Percentiles rank a stretch among this genome's conserved stretches.
Evolutionary conservation across 148 eudicot genomes (phyloP).

Genomic region (Drosera capensis): DNA sequence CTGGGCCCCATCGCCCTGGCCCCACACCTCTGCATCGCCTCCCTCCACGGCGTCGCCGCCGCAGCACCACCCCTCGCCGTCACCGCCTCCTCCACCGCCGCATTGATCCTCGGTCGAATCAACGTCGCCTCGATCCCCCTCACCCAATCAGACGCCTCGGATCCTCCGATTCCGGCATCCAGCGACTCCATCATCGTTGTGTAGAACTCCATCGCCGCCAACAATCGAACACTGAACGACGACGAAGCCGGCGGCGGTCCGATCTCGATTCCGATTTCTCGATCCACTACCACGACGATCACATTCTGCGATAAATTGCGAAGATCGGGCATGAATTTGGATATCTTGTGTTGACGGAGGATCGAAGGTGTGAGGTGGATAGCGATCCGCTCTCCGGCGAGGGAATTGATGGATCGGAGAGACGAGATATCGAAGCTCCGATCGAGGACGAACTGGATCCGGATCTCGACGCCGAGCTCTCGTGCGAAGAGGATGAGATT

Average conservation of each 20-base stretch:
- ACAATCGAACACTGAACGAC: conserved; percentile 35
- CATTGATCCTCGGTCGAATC: conserved; percentile 58
- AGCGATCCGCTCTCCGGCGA: conserved; percentile 51
- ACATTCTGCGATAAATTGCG: conserved; percentile 38
- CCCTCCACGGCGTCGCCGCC: conserved; percentile 61
- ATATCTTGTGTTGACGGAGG: conserved; percentile 25
- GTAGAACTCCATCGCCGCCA: conserved; percentile 67
- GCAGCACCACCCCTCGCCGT: conserved; percentile 30
- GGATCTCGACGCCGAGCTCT: conserved; percentile 54
- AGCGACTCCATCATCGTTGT: conserved; percentile 63
- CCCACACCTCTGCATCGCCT: conserved; percentile 51
- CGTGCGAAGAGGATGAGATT: conserved; percentile 57
- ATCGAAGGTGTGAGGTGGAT: conserved; percentile 43
- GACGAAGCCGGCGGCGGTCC: conserved; percentile 42
- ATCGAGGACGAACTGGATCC: conserved; percentile 39
- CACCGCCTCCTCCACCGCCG: conserved; percentile 54
- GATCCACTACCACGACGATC: conserved; percentile 56
- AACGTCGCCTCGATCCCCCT: conserved; percentile 53
- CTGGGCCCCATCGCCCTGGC: conserved; percentile 57
- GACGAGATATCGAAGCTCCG: conserved; percentile 47
- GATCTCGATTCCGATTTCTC: conserved; percentile 36
- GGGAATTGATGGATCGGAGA: conserved; percentile 46
- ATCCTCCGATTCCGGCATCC: conserved; percentile 38
- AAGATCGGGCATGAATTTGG: conserved; percentile 40
- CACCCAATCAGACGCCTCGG: conserved; percentile 42